phyloP scores from a whole-genome alignment of 75 land plant genomes.

The Cryptomeria japonica region DNA sequence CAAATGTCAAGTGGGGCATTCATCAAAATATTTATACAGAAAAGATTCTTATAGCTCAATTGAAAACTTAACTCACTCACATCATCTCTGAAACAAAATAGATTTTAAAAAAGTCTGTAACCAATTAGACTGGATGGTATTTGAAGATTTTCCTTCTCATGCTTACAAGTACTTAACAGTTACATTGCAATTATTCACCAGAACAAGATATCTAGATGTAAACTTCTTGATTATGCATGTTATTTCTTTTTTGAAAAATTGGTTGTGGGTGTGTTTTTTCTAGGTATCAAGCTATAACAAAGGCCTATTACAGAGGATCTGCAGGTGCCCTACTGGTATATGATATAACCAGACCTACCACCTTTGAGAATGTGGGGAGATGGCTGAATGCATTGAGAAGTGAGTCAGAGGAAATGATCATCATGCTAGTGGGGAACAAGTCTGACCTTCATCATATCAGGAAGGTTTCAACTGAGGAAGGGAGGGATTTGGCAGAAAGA shows the following conservation, averaged over 20 bases:
- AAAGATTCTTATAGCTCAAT: too few species aligned
- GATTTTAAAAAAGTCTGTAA: too few species aligned
- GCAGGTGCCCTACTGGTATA: neutral
- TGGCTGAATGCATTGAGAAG: neutral
- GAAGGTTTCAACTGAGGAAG: slow-evolving; percentile 35
- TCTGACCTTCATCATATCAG: slow-evolving; percentile 28
- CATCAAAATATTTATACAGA: too few species aligned
- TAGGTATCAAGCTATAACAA: slow-evolving; percentile 1
- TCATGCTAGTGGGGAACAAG: slow-evolving; percentile 48
- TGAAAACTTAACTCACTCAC: too few species aligned
- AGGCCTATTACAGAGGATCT: neutral
- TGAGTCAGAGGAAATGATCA: slow-evolving; percentile 13
- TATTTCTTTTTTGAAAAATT: neutral
- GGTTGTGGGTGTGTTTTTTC: neutral
- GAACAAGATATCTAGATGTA: too few species aligned
- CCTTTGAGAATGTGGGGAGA: neutral
- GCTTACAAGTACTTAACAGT: too few species aligned
- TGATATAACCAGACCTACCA: neutral
- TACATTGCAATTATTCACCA: too few species aligned
- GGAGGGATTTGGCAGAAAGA: slow-evolving; percentile 30
- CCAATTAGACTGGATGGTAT: too few species aligned
- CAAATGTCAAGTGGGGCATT: too few species aligned
- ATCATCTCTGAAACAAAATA: too few species aligned
- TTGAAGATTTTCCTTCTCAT: too few species aligned
- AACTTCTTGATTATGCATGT: neutral